These are phyloP conservation scores for Papiliotrema flavescens DNA, from an alignment of 1,284 basidiomycete genomes.

Conservation along the genomic window DNA sequence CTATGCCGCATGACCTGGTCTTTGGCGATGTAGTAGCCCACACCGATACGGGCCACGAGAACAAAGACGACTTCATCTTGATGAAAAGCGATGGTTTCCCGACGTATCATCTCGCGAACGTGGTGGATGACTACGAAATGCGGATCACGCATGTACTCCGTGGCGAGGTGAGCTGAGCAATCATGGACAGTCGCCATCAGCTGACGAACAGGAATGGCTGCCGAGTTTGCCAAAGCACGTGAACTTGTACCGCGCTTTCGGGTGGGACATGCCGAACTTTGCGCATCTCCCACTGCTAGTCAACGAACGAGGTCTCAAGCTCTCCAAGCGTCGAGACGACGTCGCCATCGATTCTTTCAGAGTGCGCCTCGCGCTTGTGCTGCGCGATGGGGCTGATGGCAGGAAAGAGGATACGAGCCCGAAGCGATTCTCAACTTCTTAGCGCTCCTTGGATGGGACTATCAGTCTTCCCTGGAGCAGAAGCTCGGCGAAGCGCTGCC, in stretches of 20 bases:
- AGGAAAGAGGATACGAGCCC: conserved; percentile 78
- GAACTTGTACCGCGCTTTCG: conserved; percentile 78
- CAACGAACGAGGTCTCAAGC: conserved; percentile 87
- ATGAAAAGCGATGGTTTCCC: conserved; percentile 91
- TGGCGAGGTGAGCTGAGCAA: conserved; percentile 65
- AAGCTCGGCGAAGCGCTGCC: conserved; percentile 20
- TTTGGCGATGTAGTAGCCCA: conserved; percentile 32
- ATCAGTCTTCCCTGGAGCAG: conserved; percentile 37
- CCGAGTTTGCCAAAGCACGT: conserved; percentile 91
- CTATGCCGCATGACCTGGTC: conserved; percentile 25
- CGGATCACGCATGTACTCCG: conserved; percentile 90
- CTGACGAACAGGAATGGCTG: conserved; percentile 80
- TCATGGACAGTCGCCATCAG: background rate
- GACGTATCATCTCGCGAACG: conserved; percentile 93
- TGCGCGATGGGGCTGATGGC: background rate
- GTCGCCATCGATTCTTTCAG: conserved; percentile 82
- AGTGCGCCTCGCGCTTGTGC: conserved; percentile 51
- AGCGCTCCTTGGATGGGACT: conserved; percentile 87
- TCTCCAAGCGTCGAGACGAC: conserved; percentile 90
- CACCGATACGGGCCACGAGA: conserved; percentile 11
- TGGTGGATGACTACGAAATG: conserved; percentile 96
- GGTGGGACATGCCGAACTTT: conserved; percentile 69
- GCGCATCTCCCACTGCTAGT: conserved; percentile 88
- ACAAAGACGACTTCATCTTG: conserved; percentile 78
- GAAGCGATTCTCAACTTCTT: conserved; percentile 89